Evolutionary conservation across 225 moss, liverwort and hornwort species (phyloP).

Genomic region (Asterella californica): DNA sequence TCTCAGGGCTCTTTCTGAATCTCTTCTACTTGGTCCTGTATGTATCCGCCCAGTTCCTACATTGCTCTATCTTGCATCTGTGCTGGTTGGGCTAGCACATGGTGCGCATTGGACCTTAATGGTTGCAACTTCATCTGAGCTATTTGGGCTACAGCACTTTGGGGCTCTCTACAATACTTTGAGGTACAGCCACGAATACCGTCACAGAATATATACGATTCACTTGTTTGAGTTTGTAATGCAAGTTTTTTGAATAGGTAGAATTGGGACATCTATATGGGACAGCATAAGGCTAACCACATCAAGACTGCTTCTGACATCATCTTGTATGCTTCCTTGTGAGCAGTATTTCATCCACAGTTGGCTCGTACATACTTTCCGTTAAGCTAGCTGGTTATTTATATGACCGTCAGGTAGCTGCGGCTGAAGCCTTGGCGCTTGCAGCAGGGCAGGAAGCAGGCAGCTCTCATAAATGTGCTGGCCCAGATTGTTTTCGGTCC

Average conservation of each 20-base stretch:
- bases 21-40: no score
- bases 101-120: conserved; percentile 99
- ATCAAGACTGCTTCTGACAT: not conserved
- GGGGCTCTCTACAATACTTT: conserved; percentile 95
- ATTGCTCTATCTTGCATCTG: conserved; percentile 84
- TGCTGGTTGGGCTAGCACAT: conserved; percentile 92
- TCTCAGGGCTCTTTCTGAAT: no score
- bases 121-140: conserved; percentile 92
- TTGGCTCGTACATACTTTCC: conserved; percentile 91
- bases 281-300: no score
- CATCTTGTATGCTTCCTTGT: conserved; percentile 11
- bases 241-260: not conserved
- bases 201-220: no score
- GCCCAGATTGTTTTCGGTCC: conserved; percentile 87
- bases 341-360: conserved; percentile 78
- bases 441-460: conserved; percentile 50
- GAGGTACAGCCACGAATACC: conserved; percentile 39
- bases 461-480: conserved; percentile 71
- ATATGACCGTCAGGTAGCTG: conserved; percentile 77
- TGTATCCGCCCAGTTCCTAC: conserved; percentile 57
- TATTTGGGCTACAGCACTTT: conserved; percentile 83
- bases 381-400: conserved; percentile 92
- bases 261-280: no score
- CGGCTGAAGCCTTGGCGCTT: conserved; percentile 59
- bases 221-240: not conserved